Conservation (phyloP, 768 basidiomycete genomes). For the Pleurotus sapidus region DNA sequence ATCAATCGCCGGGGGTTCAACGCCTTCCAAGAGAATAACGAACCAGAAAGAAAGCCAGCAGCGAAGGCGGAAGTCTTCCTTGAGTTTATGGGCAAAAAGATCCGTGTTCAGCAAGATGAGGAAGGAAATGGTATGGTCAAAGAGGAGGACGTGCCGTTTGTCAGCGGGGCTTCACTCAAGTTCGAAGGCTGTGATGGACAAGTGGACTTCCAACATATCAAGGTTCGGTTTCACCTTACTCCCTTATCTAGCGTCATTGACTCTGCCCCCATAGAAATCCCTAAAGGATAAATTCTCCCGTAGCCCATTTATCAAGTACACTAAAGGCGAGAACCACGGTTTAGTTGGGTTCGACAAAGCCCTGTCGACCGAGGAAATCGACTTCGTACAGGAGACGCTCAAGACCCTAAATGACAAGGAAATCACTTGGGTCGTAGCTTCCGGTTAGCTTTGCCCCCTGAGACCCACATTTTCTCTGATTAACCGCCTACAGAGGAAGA, state of each 20-base stretch:
- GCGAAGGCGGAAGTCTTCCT: slow-evolving; percentile 58
- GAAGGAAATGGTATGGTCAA: slow-evolving; percentile 63
- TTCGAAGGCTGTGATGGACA: slow-evolving; percentile 58
- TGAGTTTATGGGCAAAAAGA: slow-evolving; percentile 70
- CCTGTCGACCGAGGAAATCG: slow-evolving; percentile 69
- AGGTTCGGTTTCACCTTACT: slow-evolving; percentile 27
- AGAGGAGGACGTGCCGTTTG: slow-evolving; percentile 53
- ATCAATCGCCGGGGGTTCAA: slow-evolving; percentile 66
- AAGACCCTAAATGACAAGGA: slow-evolving; percentile 63
- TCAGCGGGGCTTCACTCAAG: slow-evolving; percentile 50
- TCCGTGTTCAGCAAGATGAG: slow-evolving; percentile 62
- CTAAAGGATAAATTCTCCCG: slow-evolving; percentile 48
- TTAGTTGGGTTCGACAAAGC: slow-evolving; percentile 65
- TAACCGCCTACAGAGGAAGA: slow-evolving; percentile 50
- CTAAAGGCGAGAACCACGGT: slow-evolving; percentile 41
- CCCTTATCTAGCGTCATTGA: neutral
- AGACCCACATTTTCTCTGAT: neutral
- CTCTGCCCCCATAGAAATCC: slow-evolving; percentile 31
- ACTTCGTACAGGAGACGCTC: slow-evolving; percentile 63
- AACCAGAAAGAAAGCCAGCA: slow-evolving; percentile 8
- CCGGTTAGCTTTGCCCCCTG: slow-evolving; percentile 38
- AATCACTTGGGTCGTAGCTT: slow-evolving; percentile 62
- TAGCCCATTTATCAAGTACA: slow-evolving; percentile 50
- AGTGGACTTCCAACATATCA: slow-evolving; percentile 47
- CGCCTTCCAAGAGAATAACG: slow-evolving; percentile 54